These are phyloP conservation scores for Papiliotrema terrestris DNA, from an alignment of 1,284 basidiomycete species.

Conservation along the genomic window DNA sequence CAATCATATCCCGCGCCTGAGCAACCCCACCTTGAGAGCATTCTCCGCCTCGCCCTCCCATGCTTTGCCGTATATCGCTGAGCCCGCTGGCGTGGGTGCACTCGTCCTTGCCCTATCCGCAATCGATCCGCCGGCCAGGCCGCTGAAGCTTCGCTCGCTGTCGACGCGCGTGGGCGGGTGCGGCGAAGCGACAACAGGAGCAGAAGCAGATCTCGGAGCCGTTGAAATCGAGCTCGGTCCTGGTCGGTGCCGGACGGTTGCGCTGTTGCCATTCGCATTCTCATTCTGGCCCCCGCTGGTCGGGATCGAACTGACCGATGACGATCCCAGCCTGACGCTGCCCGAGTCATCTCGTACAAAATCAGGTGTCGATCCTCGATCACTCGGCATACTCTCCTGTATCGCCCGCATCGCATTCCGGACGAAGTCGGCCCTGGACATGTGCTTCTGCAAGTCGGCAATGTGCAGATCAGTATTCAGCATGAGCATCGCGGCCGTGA, in stretches of 20 bases:
- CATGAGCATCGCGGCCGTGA: constrained; percentile 86
- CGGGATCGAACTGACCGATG: constrained; percentile 9
- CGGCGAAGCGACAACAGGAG: constrained; percentile 23
- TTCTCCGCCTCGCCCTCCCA: constrained; percentile 85
- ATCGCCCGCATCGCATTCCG: constrained; percentile 86
- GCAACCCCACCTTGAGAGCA: constrained; percentile 65
- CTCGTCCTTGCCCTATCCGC: constrained; percentile 18
- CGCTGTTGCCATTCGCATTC: too few species aligned
- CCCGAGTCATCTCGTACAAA: constrained; percentile 60
- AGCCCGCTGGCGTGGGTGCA: constrained; percentile 30
- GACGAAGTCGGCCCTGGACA: constrained; percentile 92
- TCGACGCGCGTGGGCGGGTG: neutral
- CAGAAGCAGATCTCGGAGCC: constrained; percentile 30
- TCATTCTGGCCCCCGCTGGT: too few species aligned
- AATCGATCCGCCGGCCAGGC: neutral
- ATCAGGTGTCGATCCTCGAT: constrained; percentile 58
- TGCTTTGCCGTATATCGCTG: constrained; percentile 34
- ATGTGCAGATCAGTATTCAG: constrained; percentile 97
- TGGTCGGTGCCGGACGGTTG: constrained; percentile 9
- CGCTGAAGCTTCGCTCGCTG: constrained; percentile 1
- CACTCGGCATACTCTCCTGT: constrained; percentile 45
- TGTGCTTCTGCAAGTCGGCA: constrained; percentile 79
- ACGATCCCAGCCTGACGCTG: constrained; percentile 13
- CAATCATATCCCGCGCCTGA: neutral
- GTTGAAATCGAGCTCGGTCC: neutral